Base-by-base conservation (phyloP, 768 basidiomycete species). In the Cantharellus cinnabarinus region DNA sequence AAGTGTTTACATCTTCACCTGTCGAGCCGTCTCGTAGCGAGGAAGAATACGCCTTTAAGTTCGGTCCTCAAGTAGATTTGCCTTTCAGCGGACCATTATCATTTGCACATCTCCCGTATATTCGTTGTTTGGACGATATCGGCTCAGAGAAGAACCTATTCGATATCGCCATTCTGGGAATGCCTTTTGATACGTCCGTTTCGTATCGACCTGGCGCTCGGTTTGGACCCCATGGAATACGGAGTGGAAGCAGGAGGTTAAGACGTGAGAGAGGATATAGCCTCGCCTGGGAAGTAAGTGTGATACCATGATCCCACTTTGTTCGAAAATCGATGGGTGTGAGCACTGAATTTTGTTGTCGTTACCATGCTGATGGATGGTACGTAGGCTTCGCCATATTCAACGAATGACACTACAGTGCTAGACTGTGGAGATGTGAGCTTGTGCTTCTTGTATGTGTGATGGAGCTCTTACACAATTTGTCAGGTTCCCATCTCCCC, bases 221-320 rank as follows among this genome's bases (percentile, higher is more conserved):
- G 4, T 93, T 93, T 70, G 89, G 89, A 4, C 89, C 89, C 0
- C 80, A 79, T 66, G 89, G 81, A 4, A 87, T 93, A 63, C 79
- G 90, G 50, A 82, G 82, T 3, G 86, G 86, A 2, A 83, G 82
- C 66, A 74, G 84, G 53, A 74, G 82, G 4, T 83, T 85, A 64
- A 69, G 83, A 4, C 70, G 84, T 48, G 72, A 75, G 68, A 78
- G 73, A 37, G 75, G 80, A 2, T 86, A 84, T 65, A 83, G 82
- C 0, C 67, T 86, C 60, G 73, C 80, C n/a, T 88, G 86, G 85
- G 74, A 74, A 5, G 74, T 71, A 52, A 80, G 20, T 29, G 20
- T 29, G 20, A 29, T 29, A 29, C 20, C 20, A 29, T 29, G 20
- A 29, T 29, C 20, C 20, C 20, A 29, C 20, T 29, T 29, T 29